Conservation (phyloP, 2,329 filamentous ascomycete species). For the Xylariales sp. region DNA sequence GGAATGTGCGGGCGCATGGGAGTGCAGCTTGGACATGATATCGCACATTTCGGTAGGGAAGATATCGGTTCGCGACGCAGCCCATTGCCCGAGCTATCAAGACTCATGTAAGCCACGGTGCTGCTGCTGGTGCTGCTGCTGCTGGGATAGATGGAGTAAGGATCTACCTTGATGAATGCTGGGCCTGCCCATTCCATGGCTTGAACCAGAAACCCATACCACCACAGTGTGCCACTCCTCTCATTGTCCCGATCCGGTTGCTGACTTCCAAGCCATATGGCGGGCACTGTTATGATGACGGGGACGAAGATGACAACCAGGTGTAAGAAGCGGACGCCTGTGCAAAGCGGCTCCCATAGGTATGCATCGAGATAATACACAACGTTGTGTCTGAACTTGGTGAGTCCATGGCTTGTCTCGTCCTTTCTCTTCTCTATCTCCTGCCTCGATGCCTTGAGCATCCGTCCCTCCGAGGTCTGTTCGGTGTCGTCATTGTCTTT, state of each 20-base stretch:
- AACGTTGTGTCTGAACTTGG: slow-evolving; percentile 52
- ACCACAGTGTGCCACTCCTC: slow-evolving; percentile 80
- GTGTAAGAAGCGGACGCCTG: slow-evolving; percentile 81
- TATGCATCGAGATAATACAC: slow-evolving; percentile 66
- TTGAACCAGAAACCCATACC: slow-evolving; percentile 56
- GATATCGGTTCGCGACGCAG: slow-evolving; percentile 91
- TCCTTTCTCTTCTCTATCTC: slow-evolving; percentile 70
- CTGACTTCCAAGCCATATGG: slow-evolving; percentile 71
- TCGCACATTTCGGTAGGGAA: slow-evolving; percentile 90
- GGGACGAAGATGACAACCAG: slow-evolving; percentile 86
- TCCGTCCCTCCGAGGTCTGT: slow-evolving; percentile 74
- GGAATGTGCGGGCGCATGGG: slow-evolving; percentile 88
- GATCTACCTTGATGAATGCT: slow-evolving; percentile 81
- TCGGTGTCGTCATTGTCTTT: slow-evolving; percentile 43
- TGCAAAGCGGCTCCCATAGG: slow-evolving; percentile 82
- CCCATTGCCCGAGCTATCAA: slow-evolving; percentile 86
- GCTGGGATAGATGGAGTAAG: neutral
- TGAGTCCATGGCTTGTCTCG: slow-evolving; percentile 55
- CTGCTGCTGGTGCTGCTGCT: neutral
- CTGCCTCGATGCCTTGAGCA: slow-evolving; percentile 75
- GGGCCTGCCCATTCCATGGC: slow-evolving; percentile 10
- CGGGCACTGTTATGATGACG: slow-evolving; percentile 74
- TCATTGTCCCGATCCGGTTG: slow-evolving; percentile 65
- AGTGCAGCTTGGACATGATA: slow-evolving; percentile 92
- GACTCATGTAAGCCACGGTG: slow-evolving; percentile 13